Evolutionary conservation across 164 flowering plant species (phyloP).

Genomic region (Kalanchoe fedtschenkoi): DNA sequence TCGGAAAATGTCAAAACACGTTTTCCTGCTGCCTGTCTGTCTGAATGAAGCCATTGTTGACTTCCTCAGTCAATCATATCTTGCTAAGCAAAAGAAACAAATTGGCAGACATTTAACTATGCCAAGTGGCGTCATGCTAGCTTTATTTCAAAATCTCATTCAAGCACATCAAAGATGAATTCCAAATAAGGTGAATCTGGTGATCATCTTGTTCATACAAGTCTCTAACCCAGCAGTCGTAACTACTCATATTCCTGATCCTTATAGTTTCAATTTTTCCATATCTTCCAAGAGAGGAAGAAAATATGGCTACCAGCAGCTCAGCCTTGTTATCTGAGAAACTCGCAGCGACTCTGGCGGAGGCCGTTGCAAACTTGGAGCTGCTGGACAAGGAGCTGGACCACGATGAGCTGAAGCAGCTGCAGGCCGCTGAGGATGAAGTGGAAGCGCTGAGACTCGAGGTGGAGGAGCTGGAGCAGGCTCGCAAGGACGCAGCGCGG

Average conservation of each 20-base stretch:
- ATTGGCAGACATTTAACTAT: not conserved
- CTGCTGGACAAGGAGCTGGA: not conserved
- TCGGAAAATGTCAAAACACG: too few species aligned
- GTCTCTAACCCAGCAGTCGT: too few species aligned
- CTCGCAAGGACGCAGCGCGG: not conserved
- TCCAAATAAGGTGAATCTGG: not conserved
- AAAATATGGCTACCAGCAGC: not conserved
- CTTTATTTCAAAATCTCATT: not conserved
- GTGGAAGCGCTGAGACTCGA: not conserved
- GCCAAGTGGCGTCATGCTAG: not conserved
- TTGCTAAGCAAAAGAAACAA: not conserved
- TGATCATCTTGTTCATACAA: too few species aligned
- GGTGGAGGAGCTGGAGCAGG: slow-evolving; percentile 1
- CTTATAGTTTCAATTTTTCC: too few species aligned
- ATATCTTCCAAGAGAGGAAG: too few species aligned
- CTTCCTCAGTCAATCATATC: not conserved
- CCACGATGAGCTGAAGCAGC: not conserved
- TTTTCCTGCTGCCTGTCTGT: too few species aligned
- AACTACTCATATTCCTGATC: too few species aligned
- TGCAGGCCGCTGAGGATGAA: not conserved
- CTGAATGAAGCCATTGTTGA: not conserved
- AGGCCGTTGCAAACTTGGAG: not conserved
- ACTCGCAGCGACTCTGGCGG: not conserved
- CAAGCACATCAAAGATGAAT: not conserved
- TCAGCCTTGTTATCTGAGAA: not conserved